phyloP scores from a whole-genome alignment of 2,329 filamentous ascomycete genomes.

The Diaporthe sp. region DNA sequence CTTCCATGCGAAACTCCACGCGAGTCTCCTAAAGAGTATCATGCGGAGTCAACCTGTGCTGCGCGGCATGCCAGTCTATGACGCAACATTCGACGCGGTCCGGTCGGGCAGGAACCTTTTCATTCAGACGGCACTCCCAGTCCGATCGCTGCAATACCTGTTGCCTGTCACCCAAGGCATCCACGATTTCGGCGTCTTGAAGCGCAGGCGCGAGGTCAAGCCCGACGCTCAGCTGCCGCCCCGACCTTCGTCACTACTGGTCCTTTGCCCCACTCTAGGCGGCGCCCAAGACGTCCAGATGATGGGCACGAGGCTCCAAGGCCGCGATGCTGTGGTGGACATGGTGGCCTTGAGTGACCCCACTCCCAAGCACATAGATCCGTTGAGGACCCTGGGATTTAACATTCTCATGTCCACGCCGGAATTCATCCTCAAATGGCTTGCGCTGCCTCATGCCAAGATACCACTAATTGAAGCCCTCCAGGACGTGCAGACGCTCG shows the following conservation, averaged over 20 bases:
- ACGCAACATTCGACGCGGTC: not conserved
- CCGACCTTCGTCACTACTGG: not conserved
- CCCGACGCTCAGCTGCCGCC: too few species aligned
- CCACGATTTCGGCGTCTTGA: not conserved
- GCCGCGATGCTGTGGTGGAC: not conserved
- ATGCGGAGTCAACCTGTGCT: not conserved
- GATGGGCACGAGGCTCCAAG: not conserved
- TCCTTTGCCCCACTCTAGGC: not conserved
- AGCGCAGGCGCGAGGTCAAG: not conserved
- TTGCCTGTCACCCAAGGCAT: not conserved
- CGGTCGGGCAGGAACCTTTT: not conserved
- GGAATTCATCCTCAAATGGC: not conserved
- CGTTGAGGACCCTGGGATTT: not conserved
- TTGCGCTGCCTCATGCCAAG: not conserved
- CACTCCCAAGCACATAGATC: not conserved
- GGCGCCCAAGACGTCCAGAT: not conserved
- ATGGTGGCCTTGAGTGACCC: not conserved
- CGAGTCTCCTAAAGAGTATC: not conserved
- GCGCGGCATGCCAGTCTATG: conserved; percentile 5
- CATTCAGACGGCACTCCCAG: not conserved
- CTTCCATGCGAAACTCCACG: not conserved
- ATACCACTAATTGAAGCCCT: not conserved
- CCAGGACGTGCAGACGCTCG: not conserved
- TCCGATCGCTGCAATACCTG: not conserved
- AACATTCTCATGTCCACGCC: not conserved